Percentiles rank a stretch among this genome's conserved stretches.
Evolutionary conservation across 2,329 filamentous ascomycete genomes (phyloP).

Genomic region (Coniochaeta prunicola): DNA sequence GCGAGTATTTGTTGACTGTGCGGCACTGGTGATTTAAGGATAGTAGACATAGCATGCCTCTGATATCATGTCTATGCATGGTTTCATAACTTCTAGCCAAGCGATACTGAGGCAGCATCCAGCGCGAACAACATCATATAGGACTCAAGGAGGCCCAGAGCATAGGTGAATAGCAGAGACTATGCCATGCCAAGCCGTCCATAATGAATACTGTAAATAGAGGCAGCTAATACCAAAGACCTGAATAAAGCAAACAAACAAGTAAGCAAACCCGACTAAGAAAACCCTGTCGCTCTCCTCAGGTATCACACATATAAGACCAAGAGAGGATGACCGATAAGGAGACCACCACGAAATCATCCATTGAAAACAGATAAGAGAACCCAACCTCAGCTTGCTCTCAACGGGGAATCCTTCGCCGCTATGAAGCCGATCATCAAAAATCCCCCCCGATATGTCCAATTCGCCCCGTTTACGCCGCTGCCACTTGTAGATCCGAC

Average conservation of each 20-base stretch:
- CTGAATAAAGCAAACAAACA: slow-evolving; percentile 9
- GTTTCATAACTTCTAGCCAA: too few relatives aligned
- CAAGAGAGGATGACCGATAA: neutral
- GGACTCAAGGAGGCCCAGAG: neutral
- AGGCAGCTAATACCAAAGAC: neutral
- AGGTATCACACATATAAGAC: slow-evolving; percentile 5
- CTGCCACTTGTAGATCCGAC: neutral
- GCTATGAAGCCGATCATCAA: neutral
- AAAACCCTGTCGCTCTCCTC: neutral
- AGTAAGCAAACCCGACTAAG: slow-evolving; percentile 16
- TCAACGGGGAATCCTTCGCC: neutral
- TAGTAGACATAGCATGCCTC: neutral
- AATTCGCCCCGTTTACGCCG: neutral
- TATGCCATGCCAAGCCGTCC: neutral
- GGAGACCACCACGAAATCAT: neutral
- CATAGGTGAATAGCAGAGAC: neutral
- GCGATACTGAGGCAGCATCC: neutral
- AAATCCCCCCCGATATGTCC: neutral
- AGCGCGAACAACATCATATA: neutral
- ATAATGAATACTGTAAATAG: neutral
- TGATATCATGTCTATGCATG: neutral
- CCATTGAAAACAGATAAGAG: neutral
- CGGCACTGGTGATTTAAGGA: slow-evolving; percentile 55
- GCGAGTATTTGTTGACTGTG: slow-evolving; percentile 59
- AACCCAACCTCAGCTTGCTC: neutral